Evolutionary conservation across 768 basidiomycete genomes (phyloP).

Genomic region (Fistulinella prunicolor): DNA sequence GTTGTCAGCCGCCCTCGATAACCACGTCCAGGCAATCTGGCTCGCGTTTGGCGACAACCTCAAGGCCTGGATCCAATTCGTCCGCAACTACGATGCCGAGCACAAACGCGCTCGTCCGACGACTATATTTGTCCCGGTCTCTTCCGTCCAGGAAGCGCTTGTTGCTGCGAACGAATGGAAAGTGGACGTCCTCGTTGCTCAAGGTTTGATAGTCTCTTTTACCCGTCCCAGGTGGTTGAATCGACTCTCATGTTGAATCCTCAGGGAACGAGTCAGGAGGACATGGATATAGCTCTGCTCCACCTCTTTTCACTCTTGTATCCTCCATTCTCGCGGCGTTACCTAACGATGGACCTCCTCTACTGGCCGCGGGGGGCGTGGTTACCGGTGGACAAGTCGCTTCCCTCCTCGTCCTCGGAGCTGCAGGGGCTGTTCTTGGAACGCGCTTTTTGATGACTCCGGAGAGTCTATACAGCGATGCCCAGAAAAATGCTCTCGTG

Average conservation of each 20-base stretch:
- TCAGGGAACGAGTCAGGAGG: slow-evolving; percentile 80
- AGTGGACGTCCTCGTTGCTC: slow-evolving; percentile 71
- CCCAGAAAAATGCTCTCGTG: slow-evolving; percentile 52
- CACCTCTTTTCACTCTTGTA: slow-evolving; percentile 60
- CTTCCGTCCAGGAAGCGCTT: slow-evolving; percentile 56
- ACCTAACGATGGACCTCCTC: slow-evolving; percentile 41
- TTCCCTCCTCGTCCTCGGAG: slow-evolving; percentile 62
- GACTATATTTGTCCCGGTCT: slow-evolving; percentile 63
- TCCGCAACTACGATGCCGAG: slow-evolving; percentile 53
- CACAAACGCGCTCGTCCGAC: slow-evolving; percentile 42
- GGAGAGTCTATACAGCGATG: slow-evolving; percentile 56
- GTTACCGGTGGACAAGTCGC: slow-evolving; percentile 63
- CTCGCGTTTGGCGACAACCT: slow-evolving; percentile 65
- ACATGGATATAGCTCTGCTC: slow-evolving; percentile 58
- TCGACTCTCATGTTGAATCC: slow-evolving; percentile 1
- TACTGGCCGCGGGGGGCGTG: slow-evolving; percentile 77
- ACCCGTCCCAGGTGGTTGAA: neutral
- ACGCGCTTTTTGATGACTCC: slow-evolving; percentile 72
- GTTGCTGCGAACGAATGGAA: slow-evolving; percentile 64
- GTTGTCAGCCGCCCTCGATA: slow-evolving; percentile 50
- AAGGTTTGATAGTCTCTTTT: slow-evolving; percentile 48
- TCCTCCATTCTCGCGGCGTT: slow-evolving; percentile 49
- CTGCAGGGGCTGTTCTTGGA: slow-evolving; percentile 65
- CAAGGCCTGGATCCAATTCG: slow-evolving; percentile 55
- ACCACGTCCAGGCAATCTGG: slow-evolving; percentile 66